phyloP scores from a whole-genome alignment of 148 eudicot genomes.

The Pharnaceum exiguum region DNA sequence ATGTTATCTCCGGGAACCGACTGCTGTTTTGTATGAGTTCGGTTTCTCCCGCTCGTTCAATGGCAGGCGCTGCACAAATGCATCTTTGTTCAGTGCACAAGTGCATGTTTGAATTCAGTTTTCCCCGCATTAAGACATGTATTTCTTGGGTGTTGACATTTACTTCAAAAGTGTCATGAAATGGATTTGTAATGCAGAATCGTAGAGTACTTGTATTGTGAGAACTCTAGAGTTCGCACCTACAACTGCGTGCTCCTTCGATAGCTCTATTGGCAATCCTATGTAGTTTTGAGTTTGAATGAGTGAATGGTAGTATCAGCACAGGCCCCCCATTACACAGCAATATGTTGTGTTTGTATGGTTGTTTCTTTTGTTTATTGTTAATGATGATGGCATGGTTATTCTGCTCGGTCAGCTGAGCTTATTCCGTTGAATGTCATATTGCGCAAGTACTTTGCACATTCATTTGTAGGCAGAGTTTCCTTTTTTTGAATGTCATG shows the following conservation, averaged over 20 bases:
- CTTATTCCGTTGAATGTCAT: too few relatives aligned
- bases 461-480: too few relatives aligned
- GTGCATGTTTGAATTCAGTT: too few relatives aligned
- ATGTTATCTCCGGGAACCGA: too few relatives aligned
- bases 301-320: not conserved
- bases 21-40: not conserved
- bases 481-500: too few relatives aligned
- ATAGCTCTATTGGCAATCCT: not conserved
- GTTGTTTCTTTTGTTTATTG: not conserved
- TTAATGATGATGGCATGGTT: not conserved
- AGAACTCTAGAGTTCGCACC: not conserved
- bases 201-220: not conserved
- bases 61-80: not conserved
- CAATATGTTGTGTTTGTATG: not conserved
- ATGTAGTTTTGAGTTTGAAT: not conserved
- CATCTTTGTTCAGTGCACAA: not conserved
- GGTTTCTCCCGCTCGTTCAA: slow-evolving; percentile 7
- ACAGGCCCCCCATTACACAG: not conserved
- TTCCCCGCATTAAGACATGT: too few relatives aligned
- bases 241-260: not conserved
- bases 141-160: slow-evolving; percentile 12
- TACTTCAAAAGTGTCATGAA: not conserved
- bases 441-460: too few relatives aligned
- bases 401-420: not conserved
- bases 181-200: not conserved